A percentile compares a stretch with the other conserved stretches of the same genome.
phyloP scores from a whole-genome alignment of 1,284 basidiomycete species.

The Thecaphora frezii region DNA sequence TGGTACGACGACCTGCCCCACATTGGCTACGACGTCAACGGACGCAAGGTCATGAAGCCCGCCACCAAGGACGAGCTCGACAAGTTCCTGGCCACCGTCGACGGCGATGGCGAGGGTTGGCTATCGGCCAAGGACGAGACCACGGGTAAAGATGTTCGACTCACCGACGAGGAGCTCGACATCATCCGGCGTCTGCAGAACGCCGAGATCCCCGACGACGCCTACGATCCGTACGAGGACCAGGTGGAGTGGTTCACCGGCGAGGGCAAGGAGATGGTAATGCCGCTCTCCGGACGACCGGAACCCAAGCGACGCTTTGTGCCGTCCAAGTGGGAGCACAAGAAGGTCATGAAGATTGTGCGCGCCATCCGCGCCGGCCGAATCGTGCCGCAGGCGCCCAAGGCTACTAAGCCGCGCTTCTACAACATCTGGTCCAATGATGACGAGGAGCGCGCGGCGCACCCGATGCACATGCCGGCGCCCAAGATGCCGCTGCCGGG shows the following conservation, averaged over 20 bases:
- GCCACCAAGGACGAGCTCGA: slow-evolving; percentile 95
- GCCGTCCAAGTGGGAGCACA: slow-evolving; percentile 99
- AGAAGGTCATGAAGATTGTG: slow-evolving; percentile 99
- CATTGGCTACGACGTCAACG: slow-evolving; percentile 94
- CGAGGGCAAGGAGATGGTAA: slow-evolving; percentile 87
- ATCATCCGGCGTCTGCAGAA: slow-evolving; percentile 87
- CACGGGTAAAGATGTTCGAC: slow-evolving; percentile 78
- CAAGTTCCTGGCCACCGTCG: slow-evolving; percentile 90
- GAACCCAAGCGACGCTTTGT: slow-evolving; percentile 97
- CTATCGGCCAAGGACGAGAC: slow-evolving; percentile 90
- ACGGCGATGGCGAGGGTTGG: slow-evolving; percentile 84
- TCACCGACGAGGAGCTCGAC: slow-evolving; percentile 89
- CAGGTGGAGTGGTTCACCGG: slow-evolving; percentile 97
- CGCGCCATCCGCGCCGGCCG: slow-evolving; percentile 94
- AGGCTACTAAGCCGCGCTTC: slow-evolving; percentile 69
- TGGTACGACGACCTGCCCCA: slow-evolving; percentile 99
- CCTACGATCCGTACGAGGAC: slow-evolving; percentile 80
- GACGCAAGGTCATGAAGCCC: slow-evolving; percentile 89
- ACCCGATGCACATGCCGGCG: slow-evolving; percentile 77
- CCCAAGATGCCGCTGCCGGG: slow-evolving; percentile 87
- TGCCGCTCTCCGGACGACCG: slow-evolving; percentile 85
- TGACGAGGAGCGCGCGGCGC: slow-evolving; percentile 61
- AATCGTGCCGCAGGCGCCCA: slow-evolving; percentile 83
- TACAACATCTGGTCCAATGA: slow-evolving; percentile 83
- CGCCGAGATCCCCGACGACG: slow-evolving; percentile 86